These are phyloP conservation scores for Alternaria longipes DNA, from an alignment of 2,329 filamentous ascomycete genomes.

Conservation along the genomic window DNA sequence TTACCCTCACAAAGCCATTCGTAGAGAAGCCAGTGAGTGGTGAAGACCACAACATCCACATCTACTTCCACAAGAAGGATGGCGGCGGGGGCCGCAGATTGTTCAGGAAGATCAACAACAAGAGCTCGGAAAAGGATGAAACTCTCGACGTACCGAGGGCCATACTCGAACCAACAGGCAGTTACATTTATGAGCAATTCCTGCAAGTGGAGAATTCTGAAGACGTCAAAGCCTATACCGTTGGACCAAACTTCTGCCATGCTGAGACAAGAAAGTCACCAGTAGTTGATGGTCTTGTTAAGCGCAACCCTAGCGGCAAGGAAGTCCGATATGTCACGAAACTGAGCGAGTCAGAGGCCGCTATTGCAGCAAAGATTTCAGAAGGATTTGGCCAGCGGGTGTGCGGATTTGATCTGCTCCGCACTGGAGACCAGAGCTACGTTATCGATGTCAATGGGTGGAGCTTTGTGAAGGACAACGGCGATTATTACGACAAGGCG, in stretches of 20 bases:
- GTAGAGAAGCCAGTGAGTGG: slow-evolving; percentile 99
- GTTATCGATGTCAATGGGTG: slow-evolving; percentile 99
- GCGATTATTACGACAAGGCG: slow-evolving; percentile 95
- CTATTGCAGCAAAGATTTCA: slow-evolving; percentile 89
- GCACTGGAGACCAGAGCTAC: slow-evolving; percentile 88
- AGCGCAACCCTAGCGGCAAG: slow-evolving; percentile 96
- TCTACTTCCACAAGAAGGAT: slow-evolving; percentile 89
- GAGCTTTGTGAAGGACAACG: slow-evolving; percentile 99
- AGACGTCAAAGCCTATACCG: slow-evolving; percentile 98
- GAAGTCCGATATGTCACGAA: slow-evolving; percentile 95
- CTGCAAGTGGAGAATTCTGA: slow-evolving; percentile 96
- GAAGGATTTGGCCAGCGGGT: slow-evolving; percentile 92
- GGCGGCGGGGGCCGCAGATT: slow-evolving; percentile 90
- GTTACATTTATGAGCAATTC: slow-evolving; percentile 97
- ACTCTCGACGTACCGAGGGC: slow-evolving; percentile 79
- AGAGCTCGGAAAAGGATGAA: slow-evolving; percentile 93
- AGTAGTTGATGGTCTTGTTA: slow-evolving; percentile 93
- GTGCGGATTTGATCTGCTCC: slow-evolving; percentile 92
- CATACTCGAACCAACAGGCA: slow-evolving; percentile 80
- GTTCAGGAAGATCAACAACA: slow-evolving; percentile 98
- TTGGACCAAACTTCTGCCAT: slow-evolving; percentile 91
- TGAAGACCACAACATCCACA: slow-evolving; percentile 98
- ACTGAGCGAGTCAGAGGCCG: slow-evolving; percentile 79
- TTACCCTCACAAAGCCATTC: slow-evolving; percentile 86
- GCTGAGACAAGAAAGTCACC: slow-evolving; percentile 97